These are phyloP conservation scores for Lactarius quietus DNA, from an alignment of 768 basidiomycete genomes.

Conservation along the genomic window DNA sequence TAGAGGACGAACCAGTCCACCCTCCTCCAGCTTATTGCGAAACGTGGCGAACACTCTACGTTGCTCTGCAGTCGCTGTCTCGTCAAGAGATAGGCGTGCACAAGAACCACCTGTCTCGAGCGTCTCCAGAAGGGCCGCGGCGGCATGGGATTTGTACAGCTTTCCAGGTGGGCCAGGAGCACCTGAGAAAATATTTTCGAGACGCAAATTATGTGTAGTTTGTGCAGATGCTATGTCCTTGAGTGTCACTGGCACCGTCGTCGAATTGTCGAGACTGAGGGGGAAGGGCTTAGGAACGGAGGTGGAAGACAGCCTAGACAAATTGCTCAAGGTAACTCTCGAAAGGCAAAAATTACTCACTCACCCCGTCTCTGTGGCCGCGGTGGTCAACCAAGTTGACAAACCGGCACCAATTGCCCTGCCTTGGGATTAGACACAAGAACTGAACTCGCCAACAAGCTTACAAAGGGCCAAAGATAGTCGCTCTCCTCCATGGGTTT, in stretches of 20 bases:
- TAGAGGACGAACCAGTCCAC: slow-evolving; percentile 17
- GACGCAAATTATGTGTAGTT: not conserved
- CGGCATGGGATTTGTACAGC: slow-evolving; percentile 25
- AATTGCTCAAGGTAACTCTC: not conserved
- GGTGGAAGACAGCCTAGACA: not conserved
- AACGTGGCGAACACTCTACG: slow-evolving; percentile 16
- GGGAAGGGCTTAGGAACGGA: slow-evolving; percentile 5
- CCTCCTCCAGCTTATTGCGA: slow-evolving; percentile 20
- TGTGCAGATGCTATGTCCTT: slow-evolving; percentile 22
- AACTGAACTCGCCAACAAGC: not conserved
- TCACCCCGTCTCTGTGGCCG: slow-evolving; percentile 12
- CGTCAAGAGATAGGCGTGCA: slow-evolving; percentile 22
- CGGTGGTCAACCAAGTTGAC: slow-evolving; percentile 2
- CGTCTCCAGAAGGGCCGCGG: slow-evolving; percentile 21
- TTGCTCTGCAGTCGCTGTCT: slow-evolving; percentile 17
- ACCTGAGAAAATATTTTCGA: slow-evolving; percentile 20
- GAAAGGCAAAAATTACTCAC: not conserved
- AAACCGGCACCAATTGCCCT: slow-evolving; percentile 19
- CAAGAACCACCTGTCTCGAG: slow-evolving; percentile 26
- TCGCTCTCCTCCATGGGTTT: slow-evolving; percentile 17
- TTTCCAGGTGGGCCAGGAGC: slow-evolving; percentile 26
- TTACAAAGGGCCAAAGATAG: slow-evolving; percentile 28
- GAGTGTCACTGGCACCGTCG: slow-evolving; percentile 21
- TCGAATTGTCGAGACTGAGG: slow-evolving; percentile 19
- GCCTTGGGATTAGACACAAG: not conserved